phyloP scores from a whole-genome alignment of 2,329 filamentous ascomycete genomes.

The Aspergillus melleus region DNA sequence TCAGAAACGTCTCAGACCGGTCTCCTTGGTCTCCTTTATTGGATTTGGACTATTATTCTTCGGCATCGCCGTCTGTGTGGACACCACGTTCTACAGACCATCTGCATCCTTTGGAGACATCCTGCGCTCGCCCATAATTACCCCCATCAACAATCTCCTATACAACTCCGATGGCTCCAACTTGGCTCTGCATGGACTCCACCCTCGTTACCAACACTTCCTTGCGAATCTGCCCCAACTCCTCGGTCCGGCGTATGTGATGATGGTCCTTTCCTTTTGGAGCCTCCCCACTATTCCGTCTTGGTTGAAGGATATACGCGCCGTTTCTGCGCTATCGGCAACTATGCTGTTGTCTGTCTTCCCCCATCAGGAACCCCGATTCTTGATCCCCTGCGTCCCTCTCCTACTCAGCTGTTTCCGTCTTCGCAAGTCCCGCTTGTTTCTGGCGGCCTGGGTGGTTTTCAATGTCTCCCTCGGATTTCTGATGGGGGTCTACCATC shows the following conservation, averaged over 20 bases:
- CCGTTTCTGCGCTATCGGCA: conserved; percentile 46
- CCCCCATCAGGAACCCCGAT: conserved; percentile 55
- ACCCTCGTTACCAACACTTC: conserved; percentile 76
- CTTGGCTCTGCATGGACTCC: conserved; percentile 72
- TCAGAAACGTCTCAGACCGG: conserved; percentile 51
- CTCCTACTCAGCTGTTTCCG: conserved; percentile 52
- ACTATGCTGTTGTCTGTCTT: conserved; percentile 47
- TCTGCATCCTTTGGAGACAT: conserved; percentile 37
- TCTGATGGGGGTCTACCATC: conserved; percentile 55
- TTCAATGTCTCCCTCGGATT: conserved; percentile 52
- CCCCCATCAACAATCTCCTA: conserved; percentile 73
- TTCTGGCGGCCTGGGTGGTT: conserved; percentile 47
- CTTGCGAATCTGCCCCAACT: conserved; percentile 70
- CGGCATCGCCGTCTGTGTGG: conserved; percentile 72
- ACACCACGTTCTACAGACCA: conserved; percentile 76
- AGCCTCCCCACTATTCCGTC: conserved; percentile 29
- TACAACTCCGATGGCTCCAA: conserved; percentile 73
- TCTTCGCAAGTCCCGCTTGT: conserved; percentile 41
- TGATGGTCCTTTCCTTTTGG: conserved; percentile 54
- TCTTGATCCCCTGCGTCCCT: conserved; percentile 53
- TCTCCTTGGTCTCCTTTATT: conserved; percentile 62
- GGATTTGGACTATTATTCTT: conserved; percentile 67
- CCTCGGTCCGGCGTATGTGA: conserved; percentile 66
- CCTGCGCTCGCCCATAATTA: conserved; percentile 64
- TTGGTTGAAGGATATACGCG: conserved; percentile 41